These are phyloP conservation scores for Cafeteria roenbergensis DNA, from an alignment of 108 stramenopile genomes.

Conservation along the genomic window DNA sequence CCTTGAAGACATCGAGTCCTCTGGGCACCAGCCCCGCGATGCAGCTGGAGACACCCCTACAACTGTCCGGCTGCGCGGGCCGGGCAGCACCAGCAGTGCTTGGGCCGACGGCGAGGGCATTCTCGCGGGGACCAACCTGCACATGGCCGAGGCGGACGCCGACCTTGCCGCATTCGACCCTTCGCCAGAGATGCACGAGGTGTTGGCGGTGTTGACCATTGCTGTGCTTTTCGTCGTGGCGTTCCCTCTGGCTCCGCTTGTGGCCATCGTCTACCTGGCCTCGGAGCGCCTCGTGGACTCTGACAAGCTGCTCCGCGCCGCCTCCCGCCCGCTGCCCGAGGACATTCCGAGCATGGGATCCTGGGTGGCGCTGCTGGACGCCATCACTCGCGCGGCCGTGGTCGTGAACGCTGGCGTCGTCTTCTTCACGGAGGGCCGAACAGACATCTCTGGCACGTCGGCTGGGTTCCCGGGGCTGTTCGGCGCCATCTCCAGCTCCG, in stretches of 20 bases:
- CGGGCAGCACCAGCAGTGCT: too few relatives aligned
- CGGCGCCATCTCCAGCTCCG: neutral
- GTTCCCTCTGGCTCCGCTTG: constrained; percentile 32
- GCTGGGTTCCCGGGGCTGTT: neutral
- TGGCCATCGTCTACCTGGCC: constrained; percentile 30
- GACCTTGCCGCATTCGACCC: too few relatives aligned
- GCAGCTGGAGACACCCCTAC: too few relatives aligned
- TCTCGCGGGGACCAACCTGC: too few relatives aligned
- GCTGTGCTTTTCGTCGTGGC: constrained; percentile 30
- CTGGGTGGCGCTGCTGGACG: constrained; percentile 28
- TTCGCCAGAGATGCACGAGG: constrained; percentile 28
- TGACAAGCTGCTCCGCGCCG: constrained; percentile 17
- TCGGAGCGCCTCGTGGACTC: constrained; percentile 30
- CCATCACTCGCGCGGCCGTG: constrained; percentile 24
- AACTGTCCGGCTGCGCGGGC: too few relatives aligned
- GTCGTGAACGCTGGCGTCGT: constrained; percentile 27
- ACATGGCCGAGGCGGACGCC: too few relatives aligned
- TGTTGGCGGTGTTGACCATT: constrained; percentile 30
- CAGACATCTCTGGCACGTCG: neutral
- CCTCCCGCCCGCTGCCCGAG: constrained; percentile 24
- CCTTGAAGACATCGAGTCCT: too few relatives aligned
- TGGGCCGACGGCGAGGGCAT: too few relatives aligned
- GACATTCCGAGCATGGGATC: constrained; percentile 31
- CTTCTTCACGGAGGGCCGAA: constrained; percentile 14
- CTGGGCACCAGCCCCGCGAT: too few relatives aligned